Evolutionary conservation across 345 rosid species (phyloP), one percentile per base, ranked within the genome.

Genomic region (Aquilaria sinensis): DNA sequence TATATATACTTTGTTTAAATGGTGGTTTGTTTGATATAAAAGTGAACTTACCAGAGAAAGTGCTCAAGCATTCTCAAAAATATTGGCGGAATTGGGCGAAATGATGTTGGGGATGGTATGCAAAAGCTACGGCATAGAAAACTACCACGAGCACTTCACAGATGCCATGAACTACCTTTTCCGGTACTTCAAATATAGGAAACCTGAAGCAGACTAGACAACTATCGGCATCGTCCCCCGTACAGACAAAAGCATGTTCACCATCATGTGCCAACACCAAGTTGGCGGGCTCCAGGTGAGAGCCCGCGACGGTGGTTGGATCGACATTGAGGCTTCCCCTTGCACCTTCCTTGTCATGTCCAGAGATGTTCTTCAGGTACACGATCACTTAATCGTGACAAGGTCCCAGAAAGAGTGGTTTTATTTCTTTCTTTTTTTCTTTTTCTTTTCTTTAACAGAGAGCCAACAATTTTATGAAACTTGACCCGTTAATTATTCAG

Each of bases 311-410:
- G 83, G 74, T 13, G 65, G 76, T 6, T 83, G 81, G 85, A 73
- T 84, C 11, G 57, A 57, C 23, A 72, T 80, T 1, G 63, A 75
- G 48, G 66, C 75, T 2, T 73, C 88, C 1, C 83, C 88, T n/a
- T 74, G 85, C 8, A 78, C 85, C 2, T 85, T 79, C 57, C 58
- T 79, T 1, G 80, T 80, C 63, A 61, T 88, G 30, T 80, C 92
- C 0, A 89, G 92, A 2, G 86, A 85, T 61, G 88, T 82, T 1
- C 69, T 81, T 43, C 82, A 76, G 92, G 90, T 85, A 16, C 23
- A 16, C 23, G n/a, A n/a, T n/a, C n/a, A 16, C 23, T 0, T 16
- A 16, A 16, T 16, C 23, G 23, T 16, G 23, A 16, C 23, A 16
- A 16, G 23, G 23, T 16, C 23, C 23, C 23, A 16, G 23, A 16